These are phyloP conservation scores for Hygrocybe coccinea DNA, from an alignment of 768 basidiomycete genomes.

Conservation along the genomic window DNA sequence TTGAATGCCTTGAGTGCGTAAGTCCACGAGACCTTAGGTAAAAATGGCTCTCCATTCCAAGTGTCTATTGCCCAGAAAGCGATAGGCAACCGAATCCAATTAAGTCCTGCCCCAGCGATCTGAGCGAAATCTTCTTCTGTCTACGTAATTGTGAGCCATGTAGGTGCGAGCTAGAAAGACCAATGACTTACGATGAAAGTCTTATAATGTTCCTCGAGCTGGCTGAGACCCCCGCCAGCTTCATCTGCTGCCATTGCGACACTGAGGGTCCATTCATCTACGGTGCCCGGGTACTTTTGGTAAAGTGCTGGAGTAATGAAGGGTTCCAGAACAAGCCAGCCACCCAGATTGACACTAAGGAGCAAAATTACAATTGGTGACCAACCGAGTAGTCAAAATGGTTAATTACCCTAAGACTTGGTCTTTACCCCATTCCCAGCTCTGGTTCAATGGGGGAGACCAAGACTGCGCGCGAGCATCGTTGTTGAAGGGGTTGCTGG, in stretches of 20 bases:
- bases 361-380: constrained; percentile 5
- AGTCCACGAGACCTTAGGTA: constrained; percentile 77
- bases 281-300: constrained; percentile 48
- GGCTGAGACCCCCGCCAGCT: constrained; percentile 57
- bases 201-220: constrained; percentile 84
- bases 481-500: constrained; percentile 38
- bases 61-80: constrained; percentile 92
- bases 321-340: constrained; percentile 90
- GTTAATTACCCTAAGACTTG: constrained; percentile 62
- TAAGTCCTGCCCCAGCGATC: constrained; percentile 90
- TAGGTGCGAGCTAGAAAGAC: background rate
- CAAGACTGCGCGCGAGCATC: constrained; percentile 77
- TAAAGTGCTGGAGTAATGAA: constrained; percentile 57
- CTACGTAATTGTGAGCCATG: constrained; percentile 41
- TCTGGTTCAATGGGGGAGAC: constrained; percentile 78
- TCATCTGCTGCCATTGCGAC: constrained; percentile 64
- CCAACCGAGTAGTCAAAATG: background rate
- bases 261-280: constrained; percentile 84
- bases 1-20: constrained; percentile 45
- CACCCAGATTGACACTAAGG: constrained; percentile 83
- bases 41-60: constrained; percentile 73
- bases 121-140: constrained; percentile 93
- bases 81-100: constrained; percentile 86
- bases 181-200: constrained; percentile 75
- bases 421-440: constrained; percentile 73